Evolutionary conservation across 2,329 filamentous ascomycete species (phyloP).

Genomic region (Alternaria postmessia): DNA sequence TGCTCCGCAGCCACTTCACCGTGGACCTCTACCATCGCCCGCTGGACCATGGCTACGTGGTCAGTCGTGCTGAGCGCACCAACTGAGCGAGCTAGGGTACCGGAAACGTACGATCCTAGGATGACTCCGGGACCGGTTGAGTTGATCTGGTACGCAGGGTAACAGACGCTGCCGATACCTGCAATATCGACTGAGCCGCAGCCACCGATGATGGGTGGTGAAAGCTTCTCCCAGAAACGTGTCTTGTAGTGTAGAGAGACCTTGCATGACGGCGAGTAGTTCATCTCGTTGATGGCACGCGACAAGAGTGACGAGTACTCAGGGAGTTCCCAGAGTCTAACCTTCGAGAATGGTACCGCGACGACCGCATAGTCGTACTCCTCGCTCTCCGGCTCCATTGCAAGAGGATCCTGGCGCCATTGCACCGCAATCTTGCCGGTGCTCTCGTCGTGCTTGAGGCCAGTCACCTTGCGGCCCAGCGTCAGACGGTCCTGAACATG

Average conservation of each 20-base stretch:
- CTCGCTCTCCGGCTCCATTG: conserved; percentile 55
- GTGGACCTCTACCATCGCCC: conserved; percentile 74
- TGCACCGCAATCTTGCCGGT: conserved; percentile 65
- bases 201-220: conserved; percentile 68
- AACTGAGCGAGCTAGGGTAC: conserved; percentile 56
- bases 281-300: conserved; percentile 59
- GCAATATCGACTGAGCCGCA: conserved; percentile 69
- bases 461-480: conserved; percentile 65
- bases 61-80: conserved; percentile 63
- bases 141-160: conserved; percentile 73
- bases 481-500: conserved; percentile 66
- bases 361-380: conserved; percentile 74
- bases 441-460: conserved; percentile 62
- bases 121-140: conserved; percentile 68
- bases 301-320: conserved; percentile 59
- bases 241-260: conserved; percentile 73
- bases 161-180: conserved; percentile 69
- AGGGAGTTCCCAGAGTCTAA: conserved; percentile 69
- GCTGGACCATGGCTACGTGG: conserved; percentile 69
- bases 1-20: conserved; percentile 66
- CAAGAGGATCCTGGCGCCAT: conserved; percentile 61
- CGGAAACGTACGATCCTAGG: conserved; percentile 66
- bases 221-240: conserved; percentile 66
- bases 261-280: conserved; percentile 62
- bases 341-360: conserved; percentile 69